phyloP scores from a whole-genome alignment of 2,329 filamentous ascomycete species.

The Diaporthe eres region DNA sequence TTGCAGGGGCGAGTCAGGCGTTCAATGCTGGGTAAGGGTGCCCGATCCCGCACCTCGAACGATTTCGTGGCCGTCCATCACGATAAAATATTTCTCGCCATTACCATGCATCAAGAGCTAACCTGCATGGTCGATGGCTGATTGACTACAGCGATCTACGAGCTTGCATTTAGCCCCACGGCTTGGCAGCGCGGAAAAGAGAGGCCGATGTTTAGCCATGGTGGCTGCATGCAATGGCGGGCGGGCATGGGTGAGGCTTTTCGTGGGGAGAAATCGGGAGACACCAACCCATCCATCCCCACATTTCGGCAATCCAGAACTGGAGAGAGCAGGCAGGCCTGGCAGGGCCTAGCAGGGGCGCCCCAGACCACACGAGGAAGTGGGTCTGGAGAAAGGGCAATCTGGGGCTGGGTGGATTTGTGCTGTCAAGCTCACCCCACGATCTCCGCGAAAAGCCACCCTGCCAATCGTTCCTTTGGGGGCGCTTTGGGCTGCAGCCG shows the following conservation, averaged over 20 bases:
- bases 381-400: constrained; percentile 27
- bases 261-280: constrained; percentile 22
- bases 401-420: constrained; percentile 29
- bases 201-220: constrained; percentile 29
- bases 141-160: background rate
- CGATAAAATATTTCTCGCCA: background rate
- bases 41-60: background rate
- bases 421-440: constrained; percentile 31
- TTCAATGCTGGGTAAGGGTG: background rate
- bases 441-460: constrained; percentile 23
- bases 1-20: constrained; percentile 29
- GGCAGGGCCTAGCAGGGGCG: constrained; percentile 3
- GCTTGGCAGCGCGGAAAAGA: background rate
- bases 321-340: constrained; percentile 2
- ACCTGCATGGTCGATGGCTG: background rate
- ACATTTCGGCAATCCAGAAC: constrained; percentile 33
- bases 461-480: constrained; percentile 8
- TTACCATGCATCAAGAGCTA: background rate
- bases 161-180: constrained; percentile 1
- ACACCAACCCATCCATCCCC: constrained; percentile 16
- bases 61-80: background rate
- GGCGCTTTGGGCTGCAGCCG: background rate
- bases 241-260: constrained; percentile 7
- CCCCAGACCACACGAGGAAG: constrained; percentile 29
- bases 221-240: background rate